Conservation (phyloP, 228 moss, liverwort and hornwort genomes). For the Sphagnum fallax region DNA sequence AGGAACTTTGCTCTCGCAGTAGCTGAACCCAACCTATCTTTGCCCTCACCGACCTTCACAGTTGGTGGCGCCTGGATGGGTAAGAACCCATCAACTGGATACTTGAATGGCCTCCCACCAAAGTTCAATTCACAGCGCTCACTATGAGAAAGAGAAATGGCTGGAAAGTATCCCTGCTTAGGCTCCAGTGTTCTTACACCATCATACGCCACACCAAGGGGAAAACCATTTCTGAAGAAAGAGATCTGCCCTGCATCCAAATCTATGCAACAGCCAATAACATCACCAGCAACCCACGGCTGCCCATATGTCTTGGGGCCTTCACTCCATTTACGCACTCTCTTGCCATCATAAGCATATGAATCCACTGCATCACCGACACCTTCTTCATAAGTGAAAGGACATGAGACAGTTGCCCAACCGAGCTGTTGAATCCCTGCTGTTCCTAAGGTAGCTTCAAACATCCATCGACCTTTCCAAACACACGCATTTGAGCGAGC, state of each 20-base stretch:
- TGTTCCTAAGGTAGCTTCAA: constrained; percentile 91
- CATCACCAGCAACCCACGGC: constrained; percentile 88
- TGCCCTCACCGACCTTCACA: constrained; percentile 24
- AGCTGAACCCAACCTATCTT: constrained; percentile 16
- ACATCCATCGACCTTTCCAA: constrained; percentile 97
- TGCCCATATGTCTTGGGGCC: constrained; percentile 64
- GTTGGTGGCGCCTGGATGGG: constrained; percentile 75
- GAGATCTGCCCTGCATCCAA: constrained; percentile 57
- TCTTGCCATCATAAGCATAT: constrained; percentile 90
- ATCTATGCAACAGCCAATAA: constrained; percentile 96
- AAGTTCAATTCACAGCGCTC: constrained; percentile 98
- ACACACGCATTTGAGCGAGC: constrained; percentile 81
- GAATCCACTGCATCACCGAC: constrained; percentile 93
- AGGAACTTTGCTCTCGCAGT: constrained; percentile 60
- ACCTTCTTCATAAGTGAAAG: constrained; percentile 82
- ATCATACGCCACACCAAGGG: constrained; percentile 85
- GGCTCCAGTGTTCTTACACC: constrained; percentile 48
- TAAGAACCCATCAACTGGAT: constrained; percentile 68
- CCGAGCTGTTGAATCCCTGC: constrained; percentile 98
- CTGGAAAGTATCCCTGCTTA: constrained; percentile 78
- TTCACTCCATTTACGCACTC: constrained; percentile 77
- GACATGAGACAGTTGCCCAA: constrained; percentile 86
- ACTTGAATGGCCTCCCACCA: constrained; percentile 85
- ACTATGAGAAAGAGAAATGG: constrained; percentile 82
- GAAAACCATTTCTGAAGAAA: constrained; percentile 73